A percentile compares a stretch with the other conserved stretches of the same genome.
phyloP scores from a whole-genome alignment of 2,329 filamentous ascomycete species.

The Tolypocladium tropicale region DNA sequence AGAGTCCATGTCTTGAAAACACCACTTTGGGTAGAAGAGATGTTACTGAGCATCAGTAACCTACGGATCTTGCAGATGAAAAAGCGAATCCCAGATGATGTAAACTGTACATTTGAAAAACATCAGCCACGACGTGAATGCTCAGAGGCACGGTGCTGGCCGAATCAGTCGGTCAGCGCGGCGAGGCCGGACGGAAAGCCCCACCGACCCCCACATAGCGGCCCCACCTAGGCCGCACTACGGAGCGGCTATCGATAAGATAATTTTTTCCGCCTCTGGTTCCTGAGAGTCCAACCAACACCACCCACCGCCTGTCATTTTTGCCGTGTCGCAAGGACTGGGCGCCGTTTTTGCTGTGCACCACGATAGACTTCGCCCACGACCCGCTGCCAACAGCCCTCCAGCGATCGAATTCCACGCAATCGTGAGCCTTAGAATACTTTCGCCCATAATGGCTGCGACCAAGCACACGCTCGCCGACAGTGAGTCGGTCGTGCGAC shows the following conservation, averaged over 20 bases:
- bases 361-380: neutral
- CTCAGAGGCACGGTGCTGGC: no score
- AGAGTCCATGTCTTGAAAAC: no score
- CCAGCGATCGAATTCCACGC: neutral
- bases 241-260: constrained; percentile 23
- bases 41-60: no score
- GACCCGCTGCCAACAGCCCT: neutral
- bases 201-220: neutral
- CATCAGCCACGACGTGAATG: no score
- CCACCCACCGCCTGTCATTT: neutral
- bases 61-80: no score
- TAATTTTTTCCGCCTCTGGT: constrained; percentile 11
- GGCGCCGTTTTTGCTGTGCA: neutral
- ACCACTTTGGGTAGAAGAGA: no score
- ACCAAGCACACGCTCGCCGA: constrained; percentile 29
- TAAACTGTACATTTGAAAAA: no score
- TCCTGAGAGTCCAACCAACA: neutral
- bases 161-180: no score
- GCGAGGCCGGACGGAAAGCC: neutral
- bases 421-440: neutral
- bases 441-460: constrained; percentile 22
- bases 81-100: no score
- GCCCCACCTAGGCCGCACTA: no score
- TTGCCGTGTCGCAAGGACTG: neutral
- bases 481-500: constrained; percentile 20